Percentiles rank a stretch among this genome's conserved stretches.
These are phyloP conservation scores for Psophocarpus tetragonolobus DNA, from an alignment of 306 rosid genomes.

Conservation along the genomic window DNA sequence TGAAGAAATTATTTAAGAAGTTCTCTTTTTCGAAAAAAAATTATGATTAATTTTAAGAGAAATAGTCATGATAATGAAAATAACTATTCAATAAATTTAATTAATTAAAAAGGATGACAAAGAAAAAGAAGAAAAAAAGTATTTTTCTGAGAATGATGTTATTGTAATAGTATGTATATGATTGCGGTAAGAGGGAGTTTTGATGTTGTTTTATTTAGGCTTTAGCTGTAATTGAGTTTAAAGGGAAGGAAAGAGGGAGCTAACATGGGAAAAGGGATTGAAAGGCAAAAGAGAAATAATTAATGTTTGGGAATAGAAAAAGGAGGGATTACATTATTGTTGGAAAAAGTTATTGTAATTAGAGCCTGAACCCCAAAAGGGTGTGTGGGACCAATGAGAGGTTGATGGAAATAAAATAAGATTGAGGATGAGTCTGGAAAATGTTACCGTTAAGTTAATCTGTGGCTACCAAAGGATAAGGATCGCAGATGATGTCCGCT, in stretches of 20 bases:
- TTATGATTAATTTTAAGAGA: no score
- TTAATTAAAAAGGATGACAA: no score
- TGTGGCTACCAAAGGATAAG: not conserved
- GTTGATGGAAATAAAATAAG: not conserved
- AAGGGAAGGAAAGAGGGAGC: not conserved
- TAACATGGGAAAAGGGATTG: slow-evolving; percentile 13
- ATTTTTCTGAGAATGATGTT: no score
- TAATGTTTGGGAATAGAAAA: slow-evolving; percentile 39
- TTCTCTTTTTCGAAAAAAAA: no score
- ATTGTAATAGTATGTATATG: not conserved
- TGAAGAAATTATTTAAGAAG: no score
- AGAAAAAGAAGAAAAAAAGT: no score
- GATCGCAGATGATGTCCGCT: not conserved
- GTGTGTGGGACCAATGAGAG: not conserved
- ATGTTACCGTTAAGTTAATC: slow-evolving; percentile 37
- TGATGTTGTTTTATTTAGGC: no score
- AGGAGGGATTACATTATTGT: slow-evolving; percentile 13
- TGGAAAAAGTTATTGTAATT: slow-evolving; percentile 36
- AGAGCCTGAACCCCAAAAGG: slow-evolving; percentile 28
- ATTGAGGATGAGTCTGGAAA: not conserved
- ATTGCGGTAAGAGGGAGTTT: not conserved
- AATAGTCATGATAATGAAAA: no score
- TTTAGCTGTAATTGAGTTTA: slow-evolving; percentile 26
- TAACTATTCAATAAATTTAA: no score
- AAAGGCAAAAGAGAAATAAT: not conserved